These are phyloP conservation scores for Cladosporium oxysporum DNA, from an alignment of 2,329 filamentous ascomycete genomes.

Conservation along the genomic window DNA sequence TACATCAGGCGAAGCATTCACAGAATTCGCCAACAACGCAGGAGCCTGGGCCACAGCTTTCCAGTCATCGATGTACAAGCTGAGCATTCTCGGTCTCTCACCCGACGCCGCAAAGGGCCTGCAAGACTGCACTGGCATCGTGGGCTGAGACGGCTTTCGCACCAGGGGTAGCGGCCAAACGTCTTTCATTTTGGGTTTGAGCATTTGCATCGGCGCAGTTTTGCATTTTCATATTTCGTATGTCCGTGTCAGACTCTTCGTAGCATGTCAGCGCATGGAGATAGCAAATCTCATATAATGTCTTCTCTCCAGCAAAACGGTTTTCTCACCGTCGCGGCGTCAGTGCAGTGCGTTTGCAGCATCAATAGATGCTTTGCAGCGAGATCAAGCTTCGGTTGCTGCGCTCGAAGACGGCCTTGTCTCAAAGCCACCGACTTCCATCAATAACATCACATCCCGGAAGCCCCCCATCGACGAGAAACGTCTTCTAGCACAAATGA, in stretches of 20 bases:
- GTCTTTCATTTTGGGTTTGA: background rate
- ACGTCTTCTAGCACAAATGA: background rate
- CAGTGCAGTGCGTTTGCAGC: background rate
- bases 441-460: background rate
- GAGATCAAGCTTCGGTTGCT: background rate
- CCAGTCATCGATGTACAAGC: constrained; percentile 26
- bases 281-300: background rate
- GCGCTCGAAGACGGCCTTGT: background rate
- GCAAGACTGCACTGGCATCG: constrained; percentile 27
- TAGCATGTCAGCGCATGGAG: background rate
- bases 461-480: background rate
- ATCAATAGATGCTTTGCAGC: background rate
- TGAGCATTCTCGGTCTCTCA: constrained; percentile 30
- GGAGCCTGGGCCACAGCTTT: constrained; percentile 24
- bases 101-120: constrained; percentile 19
- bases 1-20: constrained; percentile 36
- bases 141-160: background rate
- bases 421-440: background rate
- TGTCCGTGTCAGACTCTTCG: background rate
- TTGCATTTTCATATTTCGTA: background rate
- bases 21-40: constrained; percentile 34
- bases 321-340: background rate
- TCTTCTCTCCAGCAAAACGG: background rate
- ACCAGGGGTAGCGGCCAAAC: background rate
- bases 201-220: background rate